Evolutionary conservation across 345 rosid species (phyloP), one percentile per base, ranked within the genome.

Genomic region (Bruguiera parviflora): DNA sequence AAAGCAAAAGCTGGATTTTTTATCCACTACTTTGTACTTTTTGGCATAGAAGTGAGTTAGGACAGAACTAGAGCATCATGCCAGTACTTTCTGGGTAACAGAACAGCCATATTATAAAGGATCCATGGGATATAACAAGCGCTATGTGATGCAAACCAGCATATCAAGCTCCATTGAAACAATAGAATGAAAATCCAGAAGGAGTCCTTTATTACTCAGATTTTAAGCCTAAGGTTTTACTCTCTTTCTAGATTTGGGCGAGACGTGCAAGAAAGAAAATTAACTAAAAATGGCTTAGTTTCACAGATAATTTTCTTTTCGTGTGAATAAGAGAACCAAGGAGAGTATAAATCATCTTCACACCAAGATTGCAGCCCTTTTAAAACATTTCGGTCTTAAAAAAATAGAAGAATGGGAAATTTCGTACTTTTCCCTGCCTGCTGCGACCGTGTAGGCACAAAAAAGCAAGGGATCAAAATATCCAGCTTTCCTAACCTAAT

Each of bases 111-210:
- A 55, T 15, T 11, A 51, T 43, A 32, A 43, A 64, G 27, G 35
- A 57, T 70, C 68, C 63, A 53, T 3, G 61, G 27, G 63, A 63
- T 16, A 57, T 22, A 32, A 32, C 31, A 64, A 46, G 10, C 58
- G 65, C 64, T 51, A 66, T 28, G 59, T 32, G 75, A 49, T 69
- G 58, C 47, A 27, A 47, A 21, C 5, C 16, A 46, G 52, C 27
- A 43, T 37, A 71, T 57, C 46, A 24, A 18, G 22, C 39, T 64
- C 58, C 31, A 64, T 35, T 22, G 7, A 58, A 58, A 47, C 63
- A 71, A 64, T 39, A 7, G 18, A 22, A 63, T 10, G 16, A 63
- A 71, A 39, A 28, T 5, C 58, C 51, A 21, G 60, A 53, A 7
- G 8, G 28, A 37, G 27, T 31, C 37, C 37, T 16, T 29, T 29